Percentiles rank a stretch among this genome's conserved stretches.
These are phyloP conservation scores for Penicillium turbatum DNA, from an alignment of 495 filamentous ascomycete genomes.

Conservation along the genomic window DNA sequence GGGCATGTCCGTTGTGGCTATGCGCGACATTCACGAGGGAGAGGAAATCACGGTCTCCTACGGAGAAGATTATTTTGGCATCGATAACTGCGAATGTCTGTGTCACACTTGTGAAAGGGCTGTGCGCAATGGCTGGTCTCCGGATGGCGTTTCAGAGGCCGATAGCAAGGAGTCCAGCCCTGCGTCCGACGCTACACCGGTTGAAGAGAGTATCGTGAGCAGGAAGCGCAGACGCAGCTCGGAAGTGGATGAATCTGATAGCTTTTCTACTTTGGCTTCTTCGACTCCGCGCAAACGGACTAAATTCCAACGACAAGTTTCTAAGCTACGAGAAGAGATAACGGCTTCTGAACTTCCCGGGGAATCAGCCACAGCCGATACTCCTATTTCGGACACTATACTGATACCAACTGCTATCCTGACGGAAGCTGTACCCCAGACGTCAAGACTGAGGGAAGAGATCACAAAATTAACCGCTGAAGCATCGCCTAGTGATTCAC, in stretches of 20 bases:
- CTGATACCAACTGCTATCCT: slow-evolving; percentile 3
- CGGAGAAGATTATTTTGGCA: slow-evolving; percentile 93
- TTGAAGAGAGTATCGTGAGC: slow-evolving; percentile 14
- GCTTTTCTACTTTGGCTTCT: slow-evolving; percentile 14
- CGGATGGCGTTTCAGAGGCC: slow-evolving; percentile 33
- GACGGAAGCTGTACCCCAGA: slow-evolving; percentile 2
- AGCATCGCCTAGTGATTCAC: background rate
- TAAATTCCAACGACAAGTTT: slow-evolving; percentile 38
- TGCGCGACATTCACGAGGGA: slow-evolving; percentile 73
- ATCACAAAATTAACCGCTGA: slow-evolving; percentile 10
- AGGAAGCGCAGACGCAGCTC: slow-evolving; percentile 44
- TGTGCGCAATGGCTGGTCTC: slow-evolving; percentile 76
- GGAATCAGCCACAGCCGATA: slow-evolving; percentile 14
- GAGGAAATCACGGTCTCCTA: slow-evolving; percentile 97
- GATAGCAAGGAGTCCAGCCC: slow-evolving; percentile 39
- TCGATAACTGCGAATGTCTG: slow-evolving; percentile 91
- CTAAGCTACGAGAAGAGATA: slow-evolving; percentile 41
- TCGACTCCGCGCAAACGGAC: slow-evolving; percentile 36
- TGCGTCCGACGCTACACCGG: slow-evolving; percentile 21
- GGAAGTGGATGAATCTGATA: slow-evolving; percentile 34
- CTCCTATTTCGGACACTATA: slow-evolving; percentile 14
- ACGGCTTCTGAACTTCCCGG: slow-evolving; percentile 29
- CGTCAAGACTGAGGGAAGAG: slow-evolving; percentile 18
- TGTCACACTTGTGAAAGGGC: slow-evolving; percentile 81
- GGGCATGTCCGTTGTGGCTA: slow-evolving; percentile 82